phyloP scores from a whole-genome alignment of 1,284 basidiomycete genomes.

The Ustilago trichophora region DNA sequence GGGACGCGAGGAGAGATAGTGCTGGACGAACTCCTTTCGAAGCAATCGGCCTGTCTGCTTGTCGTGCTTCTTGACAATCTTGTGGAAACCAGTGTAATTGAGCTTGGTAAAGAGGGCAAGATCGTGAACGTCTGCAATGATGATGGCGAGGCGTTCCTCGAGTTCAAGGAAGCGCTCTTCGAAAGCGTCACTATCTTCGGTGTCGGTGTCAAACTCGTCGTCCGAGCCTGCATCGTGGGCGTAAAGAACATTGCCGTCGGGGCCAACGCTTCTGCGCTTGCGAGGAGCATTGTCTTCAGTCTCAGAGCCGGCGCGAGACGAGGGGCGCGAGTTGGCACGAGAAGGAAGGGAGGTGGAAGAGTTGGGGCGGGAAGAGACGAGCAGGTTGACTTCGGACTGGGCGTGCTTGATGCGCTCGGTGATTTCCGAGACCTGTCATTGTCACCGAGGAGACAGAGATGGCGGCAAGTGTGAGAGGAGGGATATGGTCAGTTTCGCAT shows the following conservation, averaged over 20 bases:
- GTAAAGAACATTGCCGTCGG: constrained; percentile 70
- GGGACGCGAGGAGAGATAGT: constrained; percentile 91
- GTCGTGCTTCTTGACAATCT: constrained; percentile 96
- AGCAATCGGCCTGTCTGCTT: constrained; percentile 73
- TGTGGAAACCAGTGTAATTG: constrained; percentile 94
- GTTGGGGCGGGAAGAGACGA: constrained; percentile 57
- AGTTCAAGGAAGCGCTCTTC: constrained; percentile 89
- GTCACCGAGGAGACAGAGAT: no score
- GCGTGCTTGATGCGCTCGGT: constrained; percentile 64
- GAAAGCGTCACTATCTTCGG: constrained; percentile 76
- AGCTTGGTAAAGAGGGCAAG: constrained; percentile 91
- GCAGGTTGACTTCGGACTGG: constrained; percentile 63
- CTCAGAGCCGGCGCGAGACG: constrained; percentile 37
- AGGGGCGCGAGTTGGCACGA: constrained; percentile 30
- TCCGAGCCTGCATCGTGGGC: constrained; percentile 70
- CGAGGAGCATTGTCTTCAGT: constrained; percentile 20
- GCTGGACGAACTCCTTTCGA: constrained; percentile 76
- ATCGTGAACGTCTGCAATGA: constrained; percentile 98
- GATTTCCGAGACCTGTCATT: constrained; percentile 53
- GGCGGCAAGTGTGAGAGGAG: background rate
- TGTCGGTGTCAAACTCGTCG: constrained; percentile 72
- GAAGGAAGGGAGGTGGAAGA: constrained; percentile 52
- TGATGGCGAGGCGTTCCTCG: constrained; percentile 92
- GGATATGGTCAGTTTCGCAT: background rate
- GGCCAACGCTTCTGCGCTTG: constrained; percentile 26